These are phyloP conservation scores for Xylaria multiplex DNA, from an alignment of 2,329 filamentous ascomycete species.

Conservation along the genomic window DNA sequence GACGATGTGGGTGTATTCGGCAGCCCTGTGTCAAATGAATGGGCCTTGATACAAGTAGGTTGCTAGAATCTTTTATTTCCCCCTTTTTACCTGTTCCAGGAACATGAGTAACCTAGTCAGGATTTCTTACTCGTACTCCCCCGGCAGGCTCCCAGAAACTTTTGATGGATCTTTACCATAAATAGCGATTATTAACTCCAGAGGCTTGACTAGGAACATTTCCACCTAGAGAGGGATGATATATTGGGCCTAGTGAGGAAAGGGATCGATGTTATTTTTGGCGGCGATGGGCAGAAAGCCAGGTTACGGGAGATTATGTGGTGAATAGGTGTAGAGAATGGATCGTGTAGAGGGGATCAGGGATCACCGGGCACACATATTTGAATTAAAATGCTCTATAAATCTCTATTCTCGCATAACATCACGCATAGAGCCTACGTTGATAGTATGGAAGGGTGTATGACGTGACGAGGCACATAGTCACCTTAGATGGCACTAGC, in stretches of 20 bases:
- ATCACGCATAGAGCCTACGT: not conserved
- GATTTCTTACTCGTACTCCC: too few species aligned
- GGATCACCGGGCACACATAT: not conserved
- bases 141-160: too few species aligned
- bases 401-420: constrained; percentile 6
- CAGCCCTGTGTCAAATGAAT: constrained; percentile 80
- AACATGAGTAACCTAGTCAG: too few species aligned
- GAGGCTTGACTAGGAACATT: constrained; percentile 61
- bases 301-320: constrained; percentile 64
- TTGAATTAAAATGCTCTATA: not conserved
- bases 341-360: not conserved
- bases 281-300: constrained; percentile 68
- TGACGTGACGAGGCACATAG: not conserved
- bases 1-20: constrained; percentile 87
- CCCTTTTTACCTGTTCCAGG: too few species aligned
- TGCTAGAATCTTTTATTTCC: too few species aligned
- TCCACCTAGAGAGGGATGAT: constrained; percentile 61
- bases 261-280: constrained; percentile 74
- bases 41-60: constrained; percentile 68
- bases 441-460: not conserved
- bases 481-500: not conserved
- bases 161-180: too few species aligned
- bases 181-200: too few species aligned
- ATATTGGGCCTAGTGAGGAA: constrained; percentile 67
- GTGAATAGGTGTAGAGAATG: constrained; percentile 38